Conservation (phyloP, 352 stramenopile genomes). For the Ophiocytium majus region DNA sequence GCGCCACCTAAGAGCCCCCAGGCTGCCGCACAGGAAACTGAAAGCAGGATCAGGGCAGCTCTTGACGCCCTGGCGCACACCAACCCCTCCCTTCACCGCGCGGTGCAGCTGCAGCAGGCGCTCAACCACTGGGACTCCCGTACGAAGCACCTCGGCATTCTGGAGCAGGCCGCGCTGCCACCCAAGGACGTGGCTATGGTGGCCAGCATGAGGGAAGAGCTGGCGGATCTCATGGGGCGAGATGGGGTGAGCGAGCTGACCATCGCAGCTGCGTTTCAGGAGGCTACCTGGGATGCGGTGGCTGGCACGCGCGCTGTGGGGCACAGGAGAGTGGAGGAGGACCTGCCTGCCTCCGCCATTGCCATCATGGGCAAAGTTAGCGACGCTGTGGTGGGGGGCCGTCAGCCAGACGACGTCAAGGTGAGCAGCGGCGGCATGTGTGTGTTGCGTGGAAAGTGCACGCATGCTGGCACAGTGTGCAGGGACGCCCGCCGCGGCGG, state of each 20-base stretch:
- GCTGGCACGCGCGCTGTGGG: background rate
- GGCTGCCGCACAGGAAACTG: background rate
- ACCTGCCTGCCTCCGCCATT: background rate
- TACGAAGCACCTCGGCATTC: background rate
- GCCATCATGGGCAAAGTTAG: background rate
- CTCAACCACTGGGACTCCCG: background rate
- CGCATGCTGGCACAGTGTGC: too few species aligned
- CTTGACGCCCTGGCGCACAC: background rate
- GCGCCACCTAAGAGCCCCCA: too few species aligned
- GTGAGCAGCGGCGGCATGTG: too few species aligned
- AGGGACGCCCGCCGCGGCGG: too few species aligned
- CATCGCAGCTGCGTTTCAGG: background rate
- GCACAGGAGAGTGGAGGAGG: background rate
- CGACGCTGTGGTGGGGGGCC: background rate
- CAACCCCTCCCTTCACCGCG: background rate
- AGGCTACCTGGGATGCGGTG: background rate
- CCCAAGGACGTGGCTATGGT: background rate
- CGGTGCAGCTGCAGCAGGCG: background rate
- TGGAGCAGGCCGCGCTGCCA: background rate
- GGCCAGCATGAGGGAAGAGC: background rate
- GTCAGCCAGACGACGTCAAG: background rate
- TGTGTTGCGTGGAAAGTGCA: too few species aligned
- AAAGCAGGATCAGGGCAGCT: background rate
- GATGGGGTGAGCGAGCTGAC: background rate
- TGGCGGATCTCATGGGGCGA: background rate